Evolutionary conservation across 2,329 filamentous ascomycete species (phyloP).

Genomic region (Hymenoscyphus fraxineus): DNA sequence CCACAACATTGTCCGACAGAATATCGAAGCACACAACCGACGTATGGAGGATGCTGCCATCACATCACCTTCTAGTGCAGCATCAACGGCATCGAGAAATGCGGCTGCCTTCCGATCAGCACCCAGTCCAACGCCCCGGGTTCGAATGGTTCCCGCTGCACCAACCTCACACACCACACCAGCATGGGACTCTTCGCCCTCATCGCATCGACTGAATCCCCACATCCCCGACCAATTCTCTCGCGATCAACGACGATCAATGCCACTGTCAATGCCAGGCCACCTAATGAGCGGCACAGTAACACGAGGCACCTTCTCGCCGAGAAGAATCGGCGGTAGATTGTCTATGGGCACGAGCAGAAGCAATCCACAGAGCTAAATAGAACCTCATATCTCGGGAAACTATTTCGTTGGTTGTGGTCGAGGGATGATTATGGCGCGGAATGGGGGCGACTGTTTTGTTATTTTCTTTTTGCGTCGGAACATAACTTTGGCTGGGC

Average conservation of each 20-base stretch:
- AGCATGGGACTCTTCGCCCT: neutral
- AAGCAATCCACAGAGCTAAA: neutral
- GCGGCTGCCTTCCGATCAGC: conserved; percentile 7
- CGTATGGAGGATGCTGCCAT: conserved; percentile 18
- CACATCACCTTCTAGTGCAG: conserved; percentile 13
- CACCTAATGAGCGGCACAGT: neutral
- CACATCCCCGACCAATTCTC: conserved; percentile 17
- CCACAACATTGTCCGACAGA: conserved; percentile 47
- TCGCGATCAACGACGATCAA: conserved; percentile 10
- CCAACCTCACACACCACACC: conserved; percentile 8
- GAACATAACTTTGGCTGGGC: conserved; percentile 14
- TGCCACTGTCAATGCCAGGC: conserved; percentile 13
- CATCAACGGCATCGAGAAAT: conserved; percentile 12
- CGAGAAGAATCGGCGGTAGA: conserved; percentile 2
- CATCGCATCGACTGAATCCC: conserved; percentile 9
- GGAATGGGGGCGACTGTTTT: neutral
- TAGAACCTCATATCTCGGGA: neutral
- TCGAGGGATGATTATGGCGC: neutral
- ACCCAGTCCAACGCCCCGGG: conserved; percentile 11
- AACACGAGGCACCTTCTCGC: neutral
- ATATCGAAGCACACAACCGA: conserved; percentile 24
- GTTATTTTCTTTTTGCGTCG: neutral
- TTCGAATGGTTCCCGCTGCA: conserved; percentile 9
- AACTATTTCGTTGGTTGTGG: neutral
- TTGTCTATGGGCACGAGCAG: neutral